These are phyloP conservation scores for Podospora anserina DNA, from an alignment of 495 filamentous ascomycete genomes.

Conservation along the genomic window DNA sequence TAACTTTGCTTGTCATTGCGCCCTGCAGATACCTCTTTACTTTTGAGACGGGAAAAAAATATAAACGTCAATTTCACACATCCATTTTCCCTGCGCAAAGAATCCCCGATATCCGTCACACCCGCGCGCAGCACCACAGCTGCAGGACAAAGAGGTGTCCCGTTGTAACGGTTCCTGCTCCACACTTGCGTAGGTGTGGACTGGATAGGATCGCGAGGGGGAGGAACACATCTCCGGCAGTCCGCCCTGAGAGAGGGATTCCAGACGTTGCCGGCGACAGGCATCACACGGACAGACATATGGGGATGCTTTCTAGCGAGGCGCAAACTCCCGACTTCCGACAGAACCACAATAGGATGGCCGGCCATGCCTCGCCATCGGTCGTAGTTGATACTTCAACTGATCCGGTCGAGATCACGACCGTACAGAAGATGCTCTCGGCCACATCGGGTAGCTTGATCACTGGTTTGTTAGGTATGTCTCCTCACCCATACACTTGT, in stretches of 20 bases:
- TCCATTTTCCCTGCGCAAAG: neutral
- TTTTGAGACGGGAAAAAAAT: neutral
- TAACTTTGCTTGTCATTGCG: neutral
- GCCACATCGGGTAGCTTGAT: constrained; percentile 86
- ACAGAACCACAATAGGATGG: constrained; percentile 26
- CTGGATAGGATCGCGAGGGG: neutral
- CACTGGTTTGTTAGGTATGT: constrained; percentile 81
- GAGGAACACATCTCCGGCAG: constrained; percentile 6
- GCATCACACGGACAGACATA: constrained; percentile 2
- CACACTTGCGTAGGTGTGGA: constrained; percentile 13
- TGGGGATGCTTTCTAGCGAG: constrained; percentile 20
- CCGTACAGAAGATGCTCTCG: constrained; percentile 88
- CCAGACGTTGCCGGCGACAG: neutral
- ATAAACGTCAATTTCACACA: neutral
- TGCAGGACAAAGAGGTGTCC: neutral
- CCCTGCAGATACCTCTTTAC: neutral
- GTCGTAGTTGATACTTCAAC: constrained; percentile 26
- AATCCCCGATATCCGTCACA: neutral
- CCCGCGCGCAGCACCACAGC: neutral
- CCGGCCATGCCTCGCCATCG: constrained; percentile 9
- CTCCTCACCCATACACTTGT: neutral
- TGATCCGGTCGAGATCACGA: constrained; percentile 60
- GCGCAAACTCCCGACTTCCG: constrained; percentile 8
- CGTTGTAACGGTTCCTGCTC: constrained; percentile 7
- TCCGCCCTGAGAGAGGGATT: neutral